Percentiles rank a stretch among this genome's conserved stretches.
Conservation (phyloP, 2,329 filamentous ascomycete genomes). For the Elsinoe perseae region DNA sequence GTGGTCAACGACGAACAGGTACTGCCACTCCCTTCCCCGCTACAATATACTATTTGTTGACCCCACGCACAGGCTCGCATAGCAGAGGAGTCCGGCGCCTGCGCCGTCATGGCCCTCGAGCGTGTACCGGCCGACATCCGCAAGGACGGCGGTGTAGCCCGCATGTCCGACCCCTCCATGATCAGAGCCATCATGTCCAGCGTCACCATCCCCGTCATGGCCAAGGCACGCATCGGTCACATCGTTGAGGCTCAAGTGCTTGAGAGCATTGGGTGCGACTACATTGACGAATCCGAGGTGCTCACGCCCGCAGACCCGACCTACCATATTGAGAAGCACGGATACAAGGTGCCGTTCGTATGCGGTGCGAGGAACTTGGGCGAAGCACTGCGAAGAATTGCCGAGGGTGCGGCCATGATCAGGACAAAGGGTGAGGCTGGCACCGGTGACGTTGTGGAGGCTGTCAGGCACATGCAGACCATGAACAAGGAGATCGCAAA, state of each 20-base stretch:
- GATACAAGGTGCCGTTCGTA: slow-evolving; percentile 81
- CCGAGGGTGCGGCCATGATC: slow-evolving; percentile 96
- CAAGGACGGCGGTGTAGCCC: slow-evolving; percentile 80
- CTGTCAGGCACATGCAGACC: slow-evolving; percentile 90
- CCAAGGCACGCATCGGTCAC: slow-evolving; percentile 95
- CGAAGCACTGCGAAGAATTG: slow-evolving; percentile 83
- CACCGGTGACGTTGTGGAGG: slow-evolving; percentile 94
- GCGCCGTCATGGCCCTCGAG: slow-evolving; percentile 97
- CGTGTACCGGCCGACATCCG: slow-evolving; percentile 95
- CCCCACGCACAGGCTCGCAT: slow-evolving; percentile 64
- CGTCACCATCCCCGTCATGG: slow-evolving; percentile 98
- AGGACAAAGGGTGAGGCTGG: slow-evolving; percentile 97
- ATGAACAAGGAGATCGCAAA: slow-evolving; percentile 74
- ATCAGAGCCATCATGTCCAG: slow-evolving; percentile 92
- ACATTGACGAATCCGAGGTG: slow-evolving; percentile 97
- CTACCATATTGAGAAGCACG: slow-evolving; percentile 84
- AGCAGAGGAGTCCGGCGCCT: slow-evolving; percentile 91
- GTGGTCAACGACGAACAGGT: slow-evolving; percentile 84
- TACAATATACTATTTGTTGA: background rate
- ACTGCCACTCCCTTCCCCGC: slow-evolving; percentile 19
- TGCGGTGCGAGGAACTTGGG: slow-evolving; percentile 92
- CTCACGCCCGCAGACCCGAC: slow-evolving; percentile 86
- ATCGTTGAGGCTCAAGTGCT: slow-evolving; percentile 98
- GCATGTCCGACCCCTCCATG: slow-evolving; percentile 92
- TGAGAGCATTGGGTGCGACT: slow-evolving; percentile 89